A percentile compares a stretch with the other conserved stretches of the same genome.
Evolutionary conservation across 2,329 filamentous ascomycete genomes (phyloP).

Genomic region (Microsporum canis): DNA sequence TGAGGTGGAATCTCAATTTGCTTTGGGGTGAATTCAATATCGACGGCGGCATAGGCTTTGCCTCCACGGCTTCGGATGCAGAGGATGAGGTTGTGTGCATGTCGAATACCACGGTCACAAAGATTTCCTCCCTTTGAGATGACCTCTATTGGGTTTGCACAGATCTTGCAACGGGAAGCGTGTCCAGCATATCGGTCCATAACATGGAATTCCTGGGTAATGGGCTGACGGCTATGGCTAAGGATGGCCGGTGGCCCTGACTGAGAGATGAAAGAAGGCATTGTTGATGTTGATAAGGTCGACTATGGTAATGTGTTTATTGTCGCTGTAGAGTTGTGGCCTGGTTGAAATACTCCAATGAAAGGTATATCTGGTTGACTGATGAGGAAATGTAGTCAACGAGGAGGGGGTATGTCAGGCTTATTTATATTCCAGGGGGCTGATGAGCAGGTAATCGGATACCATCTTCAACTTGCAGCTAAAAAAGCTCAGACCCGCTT

Average conservation of each 20-base stretch:
- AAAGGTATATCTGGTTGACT: neutral
- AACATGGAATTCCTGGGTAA: conserved; percentile 25
- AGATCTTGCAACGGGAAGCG: conserved; percentile 24
- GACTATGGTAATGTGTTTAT: neutral
- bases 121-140: conserved; percentile 20
- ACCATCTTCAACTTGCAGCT: neutral
- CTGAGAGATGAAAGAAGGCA: conserved; percentile 16
- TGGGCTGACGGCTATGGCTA: conserved; percentile 13
- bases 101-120: conserved; percentile 25
- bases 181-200: conserved; percentile 27
- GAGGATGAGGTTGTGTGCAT: conserved; percentile 25
- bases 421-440: neutral
- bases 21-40: conserved; percentile 27
- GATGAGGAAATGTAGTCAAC: neutral
- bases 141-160: conserved; percentile 22
- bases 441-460: neutral
- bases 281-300: conserved; percentile 37
- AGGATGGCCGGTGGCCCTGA: neutral
- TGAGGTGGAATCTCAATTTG: conserved; percentile 34
- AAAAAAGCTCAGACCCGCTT: neutral
- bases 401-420: neutral
- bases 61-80: conserved; percentile 28
- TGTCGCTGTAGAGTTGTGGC: neutral
- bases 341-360: neutral
- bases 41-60: conserved; percentile 34